These are phyloP conservation scores for Rhizopogon vulgaris DNA, from an alignment of 768 basidiomycete species.

Conservation along the genomic window DNA sequence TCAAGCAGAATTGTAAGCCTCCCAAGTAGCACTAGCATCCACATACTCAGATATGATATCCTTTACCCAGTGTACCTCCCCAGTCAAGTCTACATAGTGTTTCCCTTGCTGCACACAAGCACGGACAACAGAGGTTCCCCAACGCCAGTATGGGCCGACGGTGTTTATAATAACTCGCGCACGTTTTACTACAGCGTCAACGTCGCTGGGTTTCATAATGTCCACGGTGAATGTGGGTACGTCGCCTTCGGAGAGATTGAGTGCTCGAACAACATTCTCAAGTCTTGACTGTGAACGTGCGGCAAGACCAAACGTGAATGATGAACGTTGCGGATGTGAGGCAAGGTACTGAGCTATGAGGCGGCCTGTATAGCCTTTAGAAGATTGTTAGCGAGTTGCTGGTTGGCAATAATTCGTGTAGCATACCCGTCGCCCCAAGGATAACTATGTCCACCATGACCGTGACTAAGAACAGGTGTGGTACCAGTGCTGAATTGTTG, in stretches of 20 bases:
- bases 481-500: too few species aligned
- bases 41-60: conserved; percentile 56
- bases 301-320: conserved; percentile 64
- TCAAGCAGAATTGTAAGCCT: conserved; percentile 10
- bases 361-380: conserved; percentile 59
- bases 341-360: conserved; percentile 64
- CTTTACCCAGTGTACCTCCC: conserved; percentile 63
- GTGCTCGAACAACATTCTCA: conserved; percentile 40
- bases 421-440: conserved; percentile 59
- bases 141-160: conserved; percentile 69
- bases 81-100: conserved; percentile 84
- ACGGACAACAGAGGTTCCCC: conserved; percentile 72
- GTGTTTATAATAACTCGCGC: conserved; percentile 70
- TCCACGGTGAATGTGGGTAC: conserved; percentile 52
- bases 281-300: conserved; percentile 66
- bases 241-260: conserved; percentile 31
- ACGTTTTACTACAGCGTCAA: conserved; percentile 52
- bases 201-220: conserved; percentile 43
- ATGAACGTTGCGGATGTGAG: conserved; percentile 48
- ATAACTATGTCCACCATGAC: conserved; percentile 55
- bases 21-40: background rate
- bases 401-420: background rate
- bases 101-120: conserved; percentile 69
- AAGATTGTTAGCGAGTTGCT: background rate
- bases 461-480: too few species aligned